Base-by-base conservation (phyloP, 1,284 basidiomycete genomes). In the Exobasidium rhododendri region DNA sequence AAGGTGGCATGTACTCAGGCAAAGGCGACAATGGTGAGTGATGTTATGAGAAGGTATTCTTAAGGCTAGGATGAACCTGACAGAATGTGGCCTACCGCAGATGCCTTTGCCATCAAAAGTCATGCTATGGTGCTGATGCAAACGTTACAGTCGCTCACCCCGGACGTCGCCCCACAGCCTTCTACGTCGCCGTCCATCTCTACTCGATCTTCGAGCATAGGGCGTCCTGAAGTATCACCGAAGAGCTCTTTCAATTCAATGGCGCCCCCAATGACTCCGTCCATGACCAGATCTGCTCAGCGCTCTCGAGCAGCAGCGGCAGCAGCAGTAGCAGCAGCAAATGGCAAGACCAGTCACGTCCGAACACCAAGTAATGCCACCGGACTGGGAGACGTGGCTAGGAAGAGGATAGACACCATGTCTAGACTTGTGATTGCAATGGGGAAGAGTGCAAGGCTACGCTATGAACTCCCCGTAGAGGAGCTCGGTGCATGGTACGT, bases 371-470 rank as follows among this genome's bases (percentile, higher is more conserved):
- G 68, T 63, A 66, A 74, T 40, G 70, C 66, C 13, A 51, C 59
- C 14, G 71, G 70, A 10, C 66, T 73, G 20, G 70, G 63, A 17
- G 68, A 70, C 20, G 61, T 66, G n/a, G 52, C 69, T 30, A 65
- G 65, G 54, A 63, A 65, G 22, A 64, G 66, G 35, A 67, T 72
- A 28, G 63, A 69, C 13, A 63, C 64, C 31, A 65, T 93, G 85
- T 83, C 84, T 3, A 85, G 85, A 62, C 81, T 96, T 1, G 87
- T 87, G 26, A 83, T 82, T 29, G 84, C 89, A 49, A 81, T 96
- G n/a, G 87, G 88, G 72, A 84, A 86, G 28, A 88, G 87, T 69
- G 80, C 91, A 30, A 86, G 89, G 4, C 87, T 94, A 22, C 84
- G 87, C 54, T 90, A 89, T 72, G 89, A 91, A 69, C 72, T 93